Evolutionary conservation across 495 filamentous ascomycete species (phyloP).

Genomic region (Talaromyces ruber): DNA sequence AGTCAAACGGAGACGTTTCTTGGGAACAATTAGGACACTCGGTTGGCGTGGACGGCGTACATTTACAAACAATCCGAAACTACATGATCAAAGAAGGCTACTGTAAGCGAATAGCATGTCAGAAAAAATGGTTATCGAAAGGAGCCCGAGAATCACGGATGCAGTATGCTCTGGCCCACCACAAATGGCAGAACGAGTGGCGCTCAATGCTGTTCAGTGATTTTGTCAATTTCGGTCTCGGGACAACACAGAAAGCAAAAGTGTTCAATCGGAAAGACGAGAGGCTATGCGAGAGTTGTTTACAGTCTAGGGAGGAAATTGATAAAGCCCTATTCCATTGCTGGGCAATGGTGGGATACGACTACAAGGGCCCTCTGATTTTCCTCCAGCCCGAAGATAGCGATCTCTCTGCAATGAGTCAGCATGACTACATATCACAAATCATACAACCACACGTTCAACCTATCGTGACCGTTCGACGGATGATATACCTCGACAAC

Average conservation of each 20-base stretch:
- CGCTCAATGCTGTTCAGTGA: constrained; percentile 8
- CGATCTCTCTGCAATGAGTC: constrained; percentile 1
- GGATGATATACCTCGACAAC: constrained; percentile 6
- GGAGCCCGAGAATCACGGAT: constrained; percentile 3
- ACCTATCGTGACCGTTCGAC: constrained; percentile 3
- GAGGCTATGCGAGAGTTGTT: constrained; percentile 6
- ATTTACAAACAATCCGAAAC: constrained; percentile 9
- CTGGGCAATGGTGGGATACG: constrained; percentile 9
- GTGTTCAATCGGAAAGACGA: constrained; percentile 8
- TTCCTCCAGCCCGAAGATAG: constrained; percentile 1
- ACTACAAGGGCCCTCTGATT: constrained; percentile 8
- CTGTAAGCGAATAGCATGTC: constrained; percentile 8
- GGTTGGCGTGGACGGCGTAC: constrained; percentile 8
- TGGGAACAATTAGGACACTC: constrained; percentile 7
- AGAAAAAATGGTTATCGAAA: constrained; percentile 7
- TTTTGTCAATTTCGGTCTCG: constrained; percentile 6
- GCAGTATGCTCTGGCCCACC: constrained; percentile 8
- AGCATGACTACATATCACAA: constrained; percentile 7
- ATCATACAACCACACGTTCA: constrained; percentile 7
- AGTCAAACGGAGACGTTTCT: constrained; percentile 4
- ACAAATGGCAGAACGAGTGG: constrained; percentile 9
- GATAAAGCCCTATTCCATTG: constrained; percentile 5
- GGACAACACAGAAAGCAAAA: constrained; percentile 7
- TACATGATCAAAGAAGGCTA: constrained; percentile 10
- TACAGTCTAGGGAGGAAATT: constrained; percentile 3